These are phyloP conservation scores for Trichosporon faecale DNA, from an alignment of 1,284 basidiomycete species.

Conservation along the genomic window DNA sequence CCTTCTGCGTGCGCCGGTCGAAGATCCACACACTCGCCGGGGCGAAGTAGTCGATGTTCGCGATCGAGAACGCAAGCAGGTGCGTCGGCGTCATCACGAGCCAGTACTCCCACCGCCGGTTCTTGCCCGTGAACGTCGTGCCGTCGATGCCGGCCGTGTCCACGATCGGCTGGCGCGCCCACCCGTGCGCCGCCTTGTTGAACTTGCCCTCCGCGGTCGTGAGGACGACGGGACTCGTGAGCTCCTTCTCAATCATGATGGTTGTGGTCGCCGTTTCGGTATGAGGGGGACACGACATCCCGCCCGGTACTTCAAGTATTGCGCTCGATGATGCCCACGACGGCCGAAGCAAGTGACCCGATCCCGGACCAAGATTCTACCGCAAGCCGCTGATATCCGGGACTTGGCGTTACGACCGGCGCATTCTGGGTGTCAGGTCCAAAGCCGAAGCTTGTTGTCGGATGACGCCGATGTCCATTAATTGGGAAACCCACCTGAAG, in stretches of 20 bases:
- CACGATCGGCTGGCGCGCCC: constrained; percentile 18
- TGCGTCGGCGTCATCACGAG: constrained; percentile 20
- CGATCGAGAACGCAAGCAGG: constrained; percentile 14
- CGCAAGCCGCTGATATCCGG: background rate
- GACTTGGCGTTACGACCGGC: background rate
- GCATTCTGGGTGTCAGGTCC: background rate
- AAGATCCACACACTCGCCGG: constrained; percentile 14
- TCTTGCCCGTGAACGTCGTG: constrained; percentile 1
- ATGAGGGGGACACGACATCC: background rate
- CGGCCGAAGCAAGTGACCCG: background rate
- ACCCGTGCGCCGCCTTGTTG: constrained; percentile 20
- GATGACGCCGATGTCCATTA: background rate
- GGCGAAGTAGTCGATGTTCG: constrained; percentile 15
- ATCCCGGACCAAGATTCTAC: background rate
- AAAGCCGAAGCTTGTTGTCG: background rate
- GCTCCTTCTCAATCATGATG: constrained; percentile 12
- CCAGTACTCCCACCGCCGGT: constrained; percentile 27
- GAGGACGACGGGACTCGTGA: constrained; percentile 17
- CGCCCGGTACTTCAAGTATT: background rate
- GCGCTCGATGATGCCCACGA: no score
- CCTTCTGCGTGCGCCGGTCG: constrained; percentile 8
- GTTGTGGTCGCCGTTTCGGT: background rate
- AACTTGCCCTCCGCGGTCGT: constrained; percentile 13
- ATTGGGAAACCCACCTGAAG: background rate
- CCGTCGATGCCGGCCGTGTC: constrained; percentile 17